Conservation (phyloP, 345 rosid species). For the Hibiscus syriacus region DNA sequence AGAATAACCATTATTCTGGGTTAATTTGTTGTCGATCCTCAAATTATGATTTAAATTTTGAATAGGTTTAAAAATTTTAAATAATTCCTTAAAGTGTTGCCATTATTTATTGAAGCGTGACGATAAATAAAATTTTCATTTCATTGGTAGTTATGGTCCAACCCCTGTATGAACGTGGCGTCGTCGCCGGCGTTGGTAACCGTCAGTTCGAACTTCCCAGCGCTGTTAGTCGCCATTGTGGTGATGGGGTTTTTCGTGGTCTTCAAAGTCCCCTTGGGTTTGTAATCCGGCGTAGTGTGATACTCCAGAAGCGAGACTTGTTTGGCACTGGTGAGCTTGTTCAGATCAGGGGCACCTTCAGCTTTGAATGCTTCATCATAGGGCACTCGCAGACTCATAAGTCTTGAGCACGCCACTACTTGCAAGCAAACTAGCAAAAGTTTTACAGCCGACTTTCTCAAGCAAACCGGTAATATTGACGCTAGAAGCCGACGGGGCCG, state of each 20-base stretch:
- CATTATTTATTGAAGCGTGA: too few relatives aligned
- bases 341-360: constrained; percentile 57
- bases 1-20: too few relatives aligned
- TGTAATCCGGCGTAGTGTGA: constrained; percentile 60
- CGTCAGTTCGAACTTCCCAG: constrained; percentile 59
- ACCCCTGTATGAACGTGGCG: constrained; percentile 73
- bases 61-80: too few relatives aligned
- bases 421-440: constrained; percentile 51
- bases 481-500: constrained; percentile 51
- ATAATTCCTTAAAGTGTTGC: too few relatives aligned
- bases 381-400: constrained; percentile 67
- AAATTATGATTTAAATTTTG: too few relatives aligned
- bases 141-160: too few relatives aligned
- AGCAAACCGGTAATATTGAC: constrained; percentile 66
- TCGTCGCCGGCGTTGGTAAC: constrained; percentile 56
- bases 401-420: constrained; percentile 74
- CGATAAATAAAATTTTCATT: too few relatives aligned
- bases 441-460: constrained; percentile 85
- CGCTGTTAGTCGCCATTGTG: constrained; percentile 69
- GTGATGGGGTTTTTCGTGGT: constrained; percentile 44
- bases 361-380: constrained; percentile 84
- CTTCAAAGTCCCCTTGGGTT: constrained; percentile 63
- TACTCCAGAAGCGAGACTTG: constrained; percentile 65
- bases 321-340: constrained; percentile 65
- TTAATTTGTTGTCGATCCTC: too few relatives aligned